phyloP scores from a whole-genome alignment of 495 filamentous ascomycete species.

The Chaetomium fimeti region DNA sequence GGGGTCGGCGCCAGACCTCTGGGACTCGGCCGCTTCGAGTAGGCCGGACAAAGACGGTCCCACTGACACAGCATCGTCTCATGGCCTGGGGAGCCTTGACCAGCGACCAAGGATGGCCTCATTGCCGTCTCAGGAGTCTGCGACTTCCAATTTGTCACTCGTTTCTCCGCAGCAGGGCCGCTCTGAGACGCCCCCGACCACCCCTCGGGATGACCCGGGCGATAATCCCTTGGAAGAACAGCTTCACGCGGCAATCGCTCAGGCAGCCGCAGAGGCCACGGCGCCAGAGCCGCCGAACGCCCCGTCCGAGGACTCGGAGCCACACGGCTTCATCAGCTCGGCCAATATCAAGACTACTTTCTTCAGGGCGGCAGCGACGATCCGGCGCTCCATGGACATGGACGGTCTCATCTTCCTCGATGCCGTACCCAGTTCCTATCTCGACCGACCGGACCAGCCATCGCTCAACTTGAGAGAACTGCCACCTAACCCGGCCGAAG shows the following conservation, averaged over 20 bases:
- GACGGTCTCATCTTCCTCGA: conserved; percentile 54
- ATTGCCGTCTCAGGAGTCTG: conserved; percentile 30
- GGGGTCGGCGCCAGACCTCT: no score
- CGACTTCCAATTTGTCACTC: conserved; percentile 3
- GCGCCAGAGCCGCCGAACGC: background rate
- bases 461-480: background rate
- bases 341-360: conserved; percentile 40
- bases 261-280: background rate
- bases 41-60: background rate
- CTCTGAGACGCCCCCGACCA: conserved; percentile 26
- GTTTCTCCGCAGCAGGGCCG: background rate
- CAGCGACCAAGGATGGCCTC: conserved; percentile 17
- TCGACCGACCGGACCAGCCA: conserved; percentile 18
- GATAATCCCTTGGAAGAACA: conserved; percentile 26
- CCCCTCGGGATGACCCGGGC: conserved; percentile 15
- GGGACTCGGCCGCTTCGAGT: no score
- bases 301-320: background rate
- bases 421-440: conserved; percentile 40
- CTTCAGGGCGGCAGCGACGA: conserved; percentile 47
- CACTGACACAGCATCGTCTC: background rate
- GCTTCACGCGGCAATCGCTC: conserved; percentile 9
- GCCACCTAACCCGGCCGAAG: conserved; percentile 11
- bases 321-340: conserved; percentile 33
- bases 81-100: background rate
- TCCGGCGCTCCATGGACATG: conserved; percentile 48